A percentile compares a stretch with the other conserved stretches of the same genome.
phyloP scores from a whole-genome alignment of 2,329 filamentous ascomycete species.

The Colletotrichum sp. region DNA sequence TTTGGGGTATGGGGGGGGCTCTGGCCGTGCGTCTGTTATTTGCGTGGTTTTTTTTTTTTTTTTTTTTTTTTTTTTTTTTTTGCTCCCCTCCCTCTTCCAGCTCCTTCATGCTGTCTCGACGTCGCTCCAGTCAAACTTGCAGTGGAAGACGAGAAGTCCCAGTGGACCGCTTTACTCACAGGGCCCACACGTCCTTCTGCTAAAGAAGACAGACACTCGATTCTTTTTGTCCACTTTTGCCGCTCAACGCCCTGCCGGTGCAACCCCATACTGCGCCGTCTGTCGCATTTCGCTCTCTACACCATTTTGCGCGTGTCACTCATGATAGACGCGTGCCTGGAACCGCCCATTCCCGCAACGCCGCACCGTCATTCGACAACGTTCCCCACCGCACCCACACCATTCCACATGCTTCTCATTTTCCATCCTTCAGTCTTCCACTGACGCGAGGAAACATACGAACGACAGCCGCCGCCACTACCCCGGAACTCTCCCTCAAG shows the following conservation, averaged over 20 bases:
- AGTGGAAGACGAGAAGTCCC: background rate
- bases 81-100: background rate
- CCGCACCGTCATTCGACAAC: background rate
- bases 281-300: background rate
- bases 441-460: background rate
- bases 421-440: background rate
- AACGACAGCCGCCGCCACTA: background rate
- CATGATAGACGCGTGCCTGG: constrained; percentile 1
- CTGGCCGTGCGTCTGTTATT: too few relatives aligned
- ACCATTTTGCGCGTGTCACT: background rate
- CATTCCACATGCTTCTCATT: background rate
- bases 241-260: background rate
- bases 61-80: background rate
- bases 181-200: background rate
- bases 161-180: background rate
- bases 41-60: too few relatives aligned
- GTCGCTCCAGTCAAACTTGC: background rate
- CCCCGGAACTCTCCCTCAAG: background rate
- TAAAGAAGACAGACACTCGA: background rate
- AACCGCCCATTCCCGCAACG: constrained; percentile 2
- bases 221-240: background rate
- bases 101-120: background rate
- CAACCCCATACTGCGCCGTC: background rate
- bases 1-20: too few relatives aligned
- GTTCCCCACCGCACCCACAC: constrained; percentile 1